Evolutionary conservation across 2,329 filamentous ascomycete genomes (phyloP).

Genomic region (Magnaporthiopsis rhizophila): DNA sequence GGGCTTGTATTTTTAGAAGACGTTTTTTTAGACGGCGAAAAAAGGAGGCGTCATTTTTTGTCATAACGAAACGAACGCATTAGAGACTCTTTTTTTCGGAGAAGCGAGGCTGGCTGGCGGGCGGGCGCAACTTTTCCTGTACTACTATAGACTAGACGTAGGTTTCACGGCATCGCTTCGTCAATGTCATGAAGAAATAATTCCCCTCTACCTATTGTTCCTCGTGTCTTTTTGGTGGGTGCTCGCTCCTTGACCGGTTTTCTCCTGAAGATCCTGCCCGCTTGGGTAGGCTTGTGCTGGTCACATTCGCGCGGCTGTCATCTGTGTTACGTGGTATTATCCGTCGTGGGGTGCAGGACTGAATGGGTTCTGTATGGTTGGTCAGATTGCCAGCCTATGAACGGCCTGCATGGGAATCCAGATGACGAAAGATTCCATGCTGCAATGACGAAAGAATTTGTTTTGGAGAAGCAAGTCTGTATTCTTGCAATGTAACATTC

Average conservation of each 20-base stretch:
- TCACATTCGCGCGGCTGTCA: neutral
- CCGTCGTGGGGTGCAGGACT: neutral
- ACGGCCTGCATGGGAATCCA: neutral
- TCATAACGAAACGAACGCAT: constrained; percentile 1
- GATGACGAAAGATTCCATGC: neutral
- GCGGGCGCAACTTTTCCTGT: constrained; percentile 5
- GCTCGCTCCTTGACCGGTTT: neutral
- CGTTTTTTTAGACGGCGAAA: neutral
- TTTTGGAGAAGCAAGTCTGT: too few species aligned
- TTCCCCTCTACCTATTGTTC: constrained; percentile 1
- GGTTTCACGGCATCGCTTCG: constrained; percentile 7
- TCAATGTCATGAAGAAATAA: constrained; percentile 3
- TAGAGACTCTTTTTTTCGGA: constrained; percentile 1
- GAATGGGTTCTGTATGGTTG: neutral
- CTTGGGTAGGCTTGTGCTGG: neutral
- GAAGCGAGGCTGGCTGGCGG: neutral
- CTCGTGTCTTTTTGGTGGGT: too few species aligned
- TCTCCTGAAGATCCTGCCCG: neutral
- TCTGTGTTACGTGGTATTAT: neutral
- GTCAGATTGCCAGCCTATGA: neutral
- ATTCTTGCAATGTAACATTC: too few species aligned
- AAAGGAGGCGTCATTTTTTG: constrained; percentile 2
- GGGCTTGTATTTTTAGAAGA: constrained; percentile 7
- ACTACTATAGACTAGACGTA: constrained; percentile 8
- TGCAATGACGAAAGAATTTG: neutral